A percentile compares a stretch with the other conserved stretches of the same genome.
Conservation (phyloP, 1,139 yeast genomes). For the Kurtzmaniella quercitrusa region DNA sequence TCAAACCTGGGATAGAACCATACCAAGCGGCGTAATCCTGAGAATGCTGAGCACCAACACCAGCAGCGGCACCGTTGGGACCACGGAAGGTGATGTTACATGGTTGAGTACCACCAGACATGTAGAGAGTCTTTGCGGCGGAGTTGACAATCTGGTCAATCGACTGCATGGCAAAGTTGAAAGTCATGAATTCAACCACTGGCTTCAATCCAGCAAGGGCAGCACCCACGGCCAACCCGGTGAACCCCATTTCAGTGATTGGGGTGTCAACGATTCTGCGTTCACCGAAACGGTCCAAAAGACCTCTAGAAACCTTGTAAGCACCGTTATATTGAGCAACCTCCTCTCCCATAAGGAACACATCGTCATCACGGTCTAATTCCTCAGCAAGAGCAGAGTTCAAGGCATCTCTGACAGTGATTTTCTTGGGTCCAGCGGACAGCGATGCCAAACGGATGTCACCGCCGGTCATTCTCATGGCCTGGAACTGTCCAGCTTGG, state of each 20-base stretch:
- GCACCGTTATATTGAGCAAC: slow-evolving; percentile 99
- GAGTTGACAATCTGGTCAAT: slow-evolving; percentile 97
- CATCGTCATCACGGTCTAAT: slow-evolving; percentile 91
- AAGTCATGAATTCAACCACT: slow-evolving; percentile 97
- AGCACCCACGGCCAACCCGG: slow-evolving; percentile 97
- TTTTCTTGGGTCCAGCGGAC: slow-evolving; percentile 51
- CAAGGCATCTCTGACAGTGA: slow-evolving; percentile 96
- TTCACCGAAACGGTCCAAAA: slow-evolving; percentile 95
- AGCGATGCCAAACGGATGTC: slow-evolving; percentile 42
- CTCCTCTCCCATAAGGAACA: slow-evolving; percentile 96
- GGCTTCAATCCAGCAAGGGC: slow-evolving; percentile 97
- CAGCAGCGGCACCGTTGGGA: slow-evolving; percentile 99
- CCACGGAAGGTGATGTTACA: slow-evolving; percentile 98
- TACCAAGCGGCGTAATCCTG: slow-evolving; percentile 98
- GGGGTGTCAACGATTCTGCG: slow-evolving; percentile 97
- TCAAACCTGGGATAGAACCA: slow-evolving; percentile 96
- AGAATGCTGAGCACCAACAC: slow-evolving; percentile 99
- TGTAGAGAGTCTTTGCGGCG: slow-evolving; percentile 96
- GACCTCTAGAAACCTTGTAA: slow-evolving; percentile 92
- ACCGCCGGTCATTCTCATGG: slow-evolving; percentile 32
- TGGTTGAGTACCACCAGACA: slow-evolving; percentile 98
- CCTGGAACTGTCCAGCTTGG: slow-evolving; percentile 32
- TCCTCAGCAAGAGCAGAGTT: slow-evolving; percentile 96
- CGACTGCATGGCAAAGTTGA: slow-evolving; percentile 99
- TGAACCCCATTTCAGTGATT: slow-evolving; percentile 98